These are phyloP conservation scores for Puya raimondii DNA, from an alignment of 176 grass and related monocot genomes.

Conservation along the genomic window DNA sequence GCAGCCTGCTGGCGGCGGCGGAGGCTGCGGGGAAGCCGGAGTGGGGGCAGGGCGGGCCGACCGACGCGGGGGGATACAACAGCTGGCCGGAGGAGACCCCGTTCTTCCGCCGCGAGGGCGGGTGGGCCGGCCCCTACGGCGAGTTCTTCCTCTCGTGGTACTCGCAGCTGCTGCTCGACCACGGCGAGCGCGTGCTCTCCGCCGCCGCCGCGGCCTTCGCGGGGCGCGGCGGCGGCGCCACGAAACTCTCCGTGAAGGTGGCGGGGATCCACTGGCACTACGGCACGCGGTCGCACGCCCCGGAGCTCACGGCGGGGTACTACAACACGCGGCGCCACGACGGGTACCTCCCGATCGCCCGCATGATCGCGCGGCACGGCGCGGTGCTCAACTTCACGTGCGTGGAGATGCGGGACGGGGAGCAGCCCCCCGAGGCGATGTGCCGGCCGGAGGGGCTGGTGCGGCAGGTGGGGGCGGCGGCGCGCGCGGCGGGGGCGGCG, in stretches of 20 bases:
- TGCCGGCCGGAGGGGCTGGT: conserved; percentile 59
- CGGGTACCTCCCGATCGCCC: conserved; percentile 49
- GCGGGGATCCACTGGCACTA: conserved; percentile 85
- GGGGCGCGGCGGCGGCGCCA: neutral
- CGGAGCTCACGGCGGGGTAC: conserved; percentile 63
- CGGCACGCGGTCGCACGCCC: conserved; percentile 45
- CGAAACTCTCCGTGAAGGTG: conserved; percentile 53
- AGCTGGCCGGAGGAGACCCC: conserved; percentile 50
- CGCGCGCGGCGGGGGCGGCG: conserved; percentile 30
- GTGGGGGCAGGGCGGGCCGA: conserved; percentile 38
- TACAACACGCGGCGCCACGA: conserved; percentile 54
- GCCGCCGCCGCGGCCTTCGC: conserved; percentile 33
- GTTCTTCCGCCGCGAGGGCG: conserved; percentile 53
- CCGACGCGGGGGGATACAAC: conserved; percentile 57
- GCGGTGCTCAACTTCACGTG: conserved; percentile 78
- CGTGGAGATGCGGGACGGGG: conserved; percentile 66
- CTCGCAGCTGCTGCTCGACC: conserved; percentile 50
- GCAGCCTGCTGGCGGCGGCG: conserved; percentile 46
- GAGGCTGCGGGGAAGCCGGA: conserved; percentile 37
- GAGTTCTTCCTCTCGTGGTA: conserved; percentile 83
- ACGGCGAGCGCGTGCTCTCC: conserved; percentile 52
- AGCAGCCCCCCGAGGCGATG: conserved; percentile 55
- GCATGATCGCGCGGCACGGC: conserved; percentile 27
- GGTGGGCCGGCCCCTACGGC: conserved; percentile 50
- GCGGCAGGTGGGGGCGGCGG: conserved; percentile 45